Conservation (phyloP, 2,329 filamentous ascomycete genomes). For the Hypomyces perniciosus region DNA sequence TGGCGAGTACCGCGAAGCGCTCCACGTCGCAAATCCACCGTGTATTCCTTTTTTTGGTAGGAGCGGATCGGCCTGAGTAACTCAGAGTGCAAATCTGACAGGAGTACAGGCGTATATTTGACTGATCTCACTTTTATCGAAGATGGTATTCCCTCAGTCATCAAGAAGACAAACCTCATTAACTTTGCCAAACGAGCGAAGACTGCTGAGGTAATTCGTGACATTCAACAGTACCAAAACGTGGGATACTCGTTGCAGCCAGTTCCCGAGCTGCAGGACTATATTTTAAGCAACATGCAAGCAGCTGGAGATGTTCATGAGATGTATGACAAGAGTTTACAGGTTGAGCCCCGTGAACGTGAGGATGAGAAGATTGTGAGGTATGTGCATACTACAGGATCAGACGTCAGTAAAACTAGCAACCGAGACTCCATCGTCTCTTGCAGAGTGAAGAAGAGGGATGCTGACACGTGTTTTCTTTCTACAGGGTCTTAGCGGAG, state of each 20-base stretch:
- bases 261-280: constrained; percentile 89
- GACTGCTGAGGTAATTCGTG: constrained; percentile 95
- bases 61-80: constrained; percentile 17
- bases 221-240: constrained; percentile 98
- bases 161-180: constrained; percentile 94
- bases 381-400: constrained; percentile 46
- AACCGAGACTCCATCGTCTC: neutral
- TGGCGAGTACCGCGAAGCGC: constrained; percentile 86
- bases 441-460: constrained; percentile 4
- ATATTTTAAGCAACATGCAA: constrained; percentile 95
- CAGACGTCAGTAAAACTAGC: neutral
- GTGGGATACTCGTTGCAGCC: constrained; percentile 89
- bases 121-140: constrained; percentile 98
- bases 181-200: constrained; percentile 98
- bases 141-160: constrained; percentile 91
- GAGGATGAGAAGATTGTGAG: constrained; percentile 99
- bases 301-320: constrained; percentile 93
- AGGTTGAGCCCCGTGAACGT: constrained; percentile 87
- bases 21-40: constrained; percentile 89
- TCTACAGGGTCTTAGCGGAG: constrained; percentile 51
- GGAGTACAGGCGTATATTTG: constrained; percentile 74
- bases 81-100: neutral
- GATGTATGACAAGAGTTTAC: constrained; percentile 97
- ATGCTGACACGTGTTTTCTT: constrained; percentile 16
- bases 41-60: constrained; percentile 97